Evolutionary conservation across 2,329 filamentous ascomycete genomes (phyloP).

Genomic region (Apiospora koreana): DNA sequence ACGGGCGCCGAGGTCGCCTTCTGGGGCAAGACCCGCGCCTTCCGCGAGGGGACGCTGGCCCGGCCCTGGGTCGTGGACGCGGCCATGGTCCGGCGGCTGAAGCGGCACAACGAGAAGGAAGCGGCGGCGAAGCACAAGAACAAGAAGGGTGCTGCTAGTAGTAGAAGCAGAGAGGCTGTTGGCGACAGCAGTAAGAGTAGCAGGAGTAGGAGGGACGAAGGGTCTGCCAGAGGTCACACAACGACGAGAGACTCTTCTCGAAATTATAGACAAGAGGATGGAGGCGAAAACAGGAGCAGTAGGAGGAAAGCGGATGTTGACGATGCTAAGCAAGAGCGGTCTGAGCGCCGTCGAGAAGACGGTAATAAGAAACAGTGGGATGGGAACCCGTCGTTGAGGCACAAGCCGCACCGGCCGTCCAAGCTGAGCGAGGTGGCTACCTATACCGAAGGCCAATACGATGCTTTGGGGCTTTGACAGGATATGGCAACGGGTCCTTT

Average conservation of each 20-base stretch:
- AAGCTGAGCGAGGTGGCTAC: conserved; percentile 18
- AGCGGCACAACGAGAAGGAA: conserved; percentile 44
- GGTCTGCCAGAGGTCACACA: background rate
- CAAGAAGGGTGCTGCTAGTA: background rate
- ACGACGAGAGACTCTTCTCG: background rate
- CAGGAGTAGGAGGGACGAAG: background rate
- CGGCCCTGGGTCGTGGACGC: conserved; percentile 56
- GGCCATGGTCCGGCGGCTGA: conserved; percentile 51
- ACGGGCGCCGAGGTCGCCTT: conserved; percentile 60
- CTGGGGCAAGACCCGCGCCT: conserved; percentile 56
- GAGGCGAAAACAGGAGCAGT: background rate
- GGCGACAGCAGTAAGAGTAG: background rate
- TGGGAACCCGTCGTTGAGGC: conserved; percentile 9
- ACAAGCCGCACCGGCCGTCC: conserved; percentile 20
- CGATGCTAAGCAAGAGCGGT: background rate
- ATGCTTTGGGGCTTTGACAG: conserved; percentile 34
- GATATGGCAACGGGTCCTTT: background rate
- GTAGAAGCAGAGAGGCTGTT: background rate
- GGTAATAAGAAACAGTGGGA: background rate
- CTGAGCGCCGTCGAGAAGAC: background rate
- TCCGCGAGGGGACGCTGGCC: conserved; percentile 51
- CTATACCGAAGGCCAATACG: conserved; percentile 29
- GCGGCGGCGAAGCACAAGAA: background rate
- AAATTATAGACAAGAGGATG: background rate
- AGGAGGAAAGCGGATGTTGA: background rate